These are phyloP conservation scores for Fusarium liriodendri DNA, from an alignment of 2,329 filamentous ascomycete species.

Conservation along the genomic window DNA sequence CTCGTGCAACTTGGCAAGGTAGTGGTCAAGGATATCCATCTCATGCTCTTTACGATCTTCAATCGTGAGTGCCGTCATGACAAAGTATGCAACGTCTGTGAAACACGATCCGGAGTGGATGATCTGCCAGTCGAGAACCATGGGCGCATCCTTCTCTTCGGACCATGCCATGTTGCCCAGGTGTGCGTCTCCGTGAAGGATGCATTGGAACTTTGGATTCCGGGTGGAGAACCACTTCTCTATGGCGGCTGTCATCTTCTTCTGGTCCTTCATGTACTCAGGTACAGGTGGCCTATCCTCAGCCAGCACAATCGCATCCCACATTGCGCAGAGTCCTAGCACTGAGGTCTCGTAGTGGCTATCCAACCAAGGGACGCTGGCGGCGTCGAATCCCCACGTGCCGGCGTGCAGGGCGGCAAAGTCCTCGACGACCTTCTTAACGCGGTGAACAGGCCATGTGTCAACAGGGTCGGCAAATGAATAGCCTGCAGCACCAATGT, in stretches of 20 bases:
- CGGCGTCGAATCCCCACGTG: conserved; percentile 12
- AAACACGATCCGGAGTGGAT: neutral
- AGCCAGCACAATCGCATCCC: neutral
- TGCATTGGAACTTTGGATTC: neutral
- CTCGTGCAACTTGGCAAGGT: conserved; percentile 6
- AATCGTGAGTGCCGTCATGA: neutral
- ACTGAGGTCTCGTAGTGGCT: conserved; percentile 16
- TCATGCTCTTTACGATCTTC: conserved; percentile 11
- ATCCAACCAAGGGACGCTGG: conserved; percentile 12
- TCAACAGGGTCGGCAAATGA: conserved; percentile 14
- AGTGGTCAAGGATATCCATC: conserved; percentile 13
- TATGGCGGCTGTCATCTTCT: neutral
- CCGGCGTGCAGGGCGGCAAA: conserved; percentile 18
- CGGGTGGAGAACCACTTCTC: neutral
- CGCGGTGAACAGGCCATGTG: conserved; percentile 19
- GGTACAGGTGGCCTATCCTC: neutral
- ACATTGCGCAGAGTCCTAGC: conserved; percentile 1
- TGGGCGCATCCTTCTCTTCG: neutral
- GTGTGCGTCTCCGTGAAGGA: neutral
- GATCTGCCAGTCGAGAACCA: neutral
- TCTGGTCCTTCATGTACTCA: neutral
- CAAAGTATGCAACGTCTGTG: neutral
- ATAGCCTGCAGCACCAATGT: conserved; percentile 8
- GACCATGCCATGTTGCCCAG: neutral
- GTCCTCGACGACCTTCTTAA: conserved; percentile 15